phyloP scores from a whole-genome alignment of 148 eudicot genomes.

The Rhododendron vialii region DNA sequence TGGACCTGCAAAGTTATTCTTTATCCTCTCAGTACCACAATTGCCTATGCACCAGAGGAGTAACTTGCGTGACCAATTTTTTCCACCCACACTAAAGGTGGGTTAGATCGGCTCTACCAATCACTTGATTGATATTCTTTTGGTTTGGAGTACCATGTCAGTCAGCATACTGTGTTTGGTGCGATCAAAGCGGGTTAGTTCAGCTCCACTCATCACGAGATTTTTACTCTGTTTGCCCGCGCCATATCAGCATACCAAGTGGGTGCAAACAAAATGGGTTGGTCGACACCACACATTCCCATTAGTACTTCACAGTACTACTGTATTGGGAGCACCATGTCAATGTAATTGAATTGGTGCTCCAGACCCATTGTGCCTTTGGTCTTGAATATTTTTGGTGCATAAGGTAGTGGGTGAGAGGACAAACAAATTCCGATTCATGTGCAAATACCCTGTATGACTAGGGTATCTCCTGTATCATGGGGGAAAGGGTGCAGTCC shows the following conservation, averaged over 20 bases:
- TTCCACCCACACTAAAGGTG: background rate
- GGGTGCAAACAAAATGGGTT: background rate
- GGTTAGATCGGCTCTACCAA: no score
- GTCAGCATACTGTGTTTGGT: no score
- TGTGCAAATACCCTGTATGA: background rate
- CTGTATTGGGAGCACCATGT: background rate
- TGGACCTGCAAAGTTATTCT: background rate
- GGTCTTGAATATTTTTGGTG: background rate
- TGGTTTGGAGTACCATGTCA: no score
- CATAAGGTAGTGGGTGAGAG: background rate
- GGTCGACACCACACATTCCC: background rate
- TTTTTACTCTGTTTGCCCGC: background rate
- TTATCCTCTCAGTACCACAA: background rate
- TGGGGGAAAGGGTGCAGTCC: background rate
- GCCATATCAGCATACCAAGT: background rate
- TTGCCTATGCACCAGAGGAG: background rate
- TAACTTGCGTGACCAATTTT: background rate
- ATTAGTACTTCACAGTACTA: background rate
- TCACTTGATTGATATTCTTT: no score
- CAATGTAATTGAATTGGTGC: background rate
- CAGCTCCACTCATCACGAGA: background rate
- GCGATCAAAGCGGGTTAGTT: background rate
- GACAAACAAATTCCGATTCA: background rate
- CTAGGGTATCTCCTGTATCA: background rate
- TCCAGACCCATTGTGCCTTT: background rate